Evolutionary conservation across 2,329 filamentous ascomycete species (phyloP), one percentile per base, ranked within the genome.

Genomic region (Fusarium napiforme): DNA sequence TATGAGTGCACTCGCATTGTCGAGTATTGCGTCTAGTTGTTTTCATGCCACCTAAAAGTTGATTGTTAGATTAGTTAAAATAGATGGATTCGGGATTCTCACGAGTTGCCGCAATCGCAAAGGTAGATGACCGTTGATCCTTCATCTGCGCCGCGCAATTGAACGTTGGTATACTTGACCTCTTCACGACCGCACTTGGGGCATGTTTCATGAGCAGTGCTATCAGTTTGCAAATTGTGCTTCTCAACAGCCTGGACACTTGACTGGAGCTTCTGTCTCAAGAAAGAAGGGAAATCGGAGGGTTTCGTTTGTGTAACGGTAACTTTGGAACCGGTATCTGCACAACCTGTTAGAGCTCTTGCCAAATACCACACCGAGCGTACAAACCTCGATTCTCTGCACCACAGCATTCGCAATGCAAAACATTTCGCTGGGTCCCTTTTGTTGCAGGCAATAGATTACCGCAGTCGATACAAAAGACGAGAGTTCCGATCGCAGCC

Each of bases 401-500:
- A 71, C 93, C 94, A 82, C 96, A 98, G 81, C 95, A 92, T 78
- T 94, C 93, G 86, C 96, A 99, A 74, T 88, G 87, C 65, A 98
- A 85, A 64, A 93, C 88, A 64, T 93, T 92, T 80, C 94, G 93
- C 75, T 90, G 87, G 67, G 91, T 92, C 69, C 93, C 94, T 72
- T 92, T 92, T 52, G 93, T 94, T 59, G 92, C 89, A 60, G 96
- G 94, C 45, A 98, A 86, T 7, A 98, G 87, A 81, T 97, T 97
- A 70, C 96, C 96, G 82, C 96, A 98, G 81, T 95, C 93, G 60
- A 89, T 93, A 85, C 96, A 98, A 83, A 98, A 98, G 40, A 97
- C 92, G 45, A 98, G 87, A 59, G 95, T 96, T 63, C 95, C 96
- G 75, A 98, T 95, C 23, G 93, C 91, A 74, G 95, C 91, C 96